Base-by-base conservation (phyloP, 2,329 filamentous ascomycete species). In the Trichophyton rubrum region DNA sequence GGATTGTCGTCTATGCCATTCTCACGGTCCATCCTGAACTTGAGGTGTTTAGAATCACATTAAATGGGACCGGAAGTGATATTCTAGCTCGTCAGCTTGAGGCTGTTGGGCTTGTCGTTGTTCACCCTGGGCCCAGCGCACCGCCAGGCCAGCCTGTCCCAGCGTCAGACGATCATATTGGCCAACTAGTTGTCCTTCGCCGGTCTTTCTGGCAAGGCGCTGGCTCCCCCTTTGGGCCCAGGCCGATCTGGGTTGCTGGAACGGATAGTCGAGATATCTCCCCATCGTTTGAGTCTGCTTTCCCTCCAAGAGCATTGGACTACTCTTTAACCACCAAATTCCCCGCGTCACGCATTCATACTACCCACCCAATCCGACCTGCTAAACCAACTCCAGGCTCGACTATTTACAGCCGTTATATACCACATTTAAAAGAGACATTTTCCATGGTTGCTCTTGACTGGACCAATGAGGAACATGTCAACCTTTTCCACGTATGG, bases 381-480 rank as follows among this genome's bases (percentile, higher is more conserved):
- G 79, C 83, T 38, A 91, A 92, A 75, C 88, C 88, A 3, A 75
- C 78, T 1, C 85, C 86, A 0, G 86, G 87, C 2, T 81, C 85
- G 1, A 80, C 87, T 62, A 80, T 88, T 66, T 92, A 92, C 76
- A 89, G 86, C 69, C 84, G 88, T 61, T 91, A 85, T 77, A 85
- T 91, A 63, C 87, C 87, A 6, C 84, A 90, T 68, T 77, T 91
- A 45, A 78, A 83, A 63, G 85, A 91, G 77, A 86, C 83, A 65
- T 91, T 91, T 71, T 88, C 85, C 62, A 87, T 91, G 77, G 78
- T 87, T n/a, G 84, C 83, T 9, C 79, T 92, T 1, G 85, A 91
- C 70, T 88, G 82, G 73, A 68, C 78, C 35, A 77, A 88, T 67
- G 69, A 76, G 1, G 78, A 82, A 67, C 87, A 92, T 72, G 74